Conservation (phyloP, 805 yeast species). For the Kuraishia cidri region DNA sequence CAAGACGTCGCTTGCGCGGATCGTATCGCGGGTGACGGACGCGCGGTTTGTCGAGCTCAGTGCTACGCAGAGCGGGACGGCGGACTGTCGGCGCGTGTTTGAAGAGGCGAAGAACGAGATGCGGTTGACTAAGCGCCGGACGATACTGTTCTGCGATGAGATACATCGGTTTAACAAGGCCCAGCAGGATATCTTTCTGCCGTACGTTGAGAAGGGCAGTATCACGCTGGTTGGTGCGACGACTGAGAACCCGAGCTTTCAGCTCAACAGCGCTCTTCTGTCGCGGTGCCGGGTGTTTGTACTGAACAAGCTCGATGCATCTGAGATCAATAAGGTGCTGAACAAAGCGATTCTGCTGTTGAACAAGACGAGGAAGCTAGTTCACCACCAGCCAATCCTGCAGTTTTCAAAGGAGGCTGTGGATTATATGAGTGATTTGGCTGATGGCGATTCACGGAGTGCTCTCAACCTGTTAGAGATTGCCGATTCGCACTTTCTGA, state of each 20-base stretch:
- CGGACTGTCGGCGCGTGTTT: constrained; percentile 58
- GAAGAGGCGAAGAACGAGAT: constrained; percentile 36
- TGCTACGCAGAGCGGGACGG: constrained; percentile 67
- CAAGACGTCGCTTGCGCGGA: constrained; percentile 68
- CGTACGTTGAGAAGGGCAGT: constrained; percentile 77
- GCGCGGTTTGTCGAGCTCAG: constrained; percentile 70
- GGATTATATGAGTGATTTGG: constrained; percentile 59
- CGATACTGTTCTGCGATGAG: constrained; percentile 85
- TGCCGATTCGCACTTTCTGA: constrained; percentile 39
- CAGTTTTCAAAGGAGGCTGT: constrained; percentile 47
- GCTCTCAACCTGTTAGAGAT: constrained; percentile 78
- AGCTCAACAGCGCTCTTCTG: constrained; percentile 71
- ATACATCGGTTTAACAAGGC: constrained; percentile 79
- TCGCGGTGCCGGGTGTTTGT: constrained; percentile 81
- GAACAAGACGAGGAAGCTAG: constrained; percentile 49
- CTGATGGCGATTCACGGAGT: constrained; percentile 85
- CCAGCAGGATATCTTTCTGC: constrained; percentile 85
- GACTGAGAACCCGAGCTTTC: constrained; percentile 87
- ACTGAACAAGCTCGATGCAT: constrained; percentile 38
- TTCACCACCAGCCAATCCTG: constrained; percentile 39
- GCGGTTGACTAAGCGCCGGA: constrained; percentile 36
- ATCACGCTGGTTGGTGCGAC: constrained; percentile 91
- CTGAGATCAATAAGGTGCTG: constrained; percentile 45
- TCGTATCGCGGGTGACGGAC: constrained; percentile 45
- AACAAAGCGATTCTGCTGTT: constrained; percentile 48